Evolutionary conservation across 2,329 filamentous ascomycete species (phyloP).

Genomic region (Harringtonia lauricola): DNA sequence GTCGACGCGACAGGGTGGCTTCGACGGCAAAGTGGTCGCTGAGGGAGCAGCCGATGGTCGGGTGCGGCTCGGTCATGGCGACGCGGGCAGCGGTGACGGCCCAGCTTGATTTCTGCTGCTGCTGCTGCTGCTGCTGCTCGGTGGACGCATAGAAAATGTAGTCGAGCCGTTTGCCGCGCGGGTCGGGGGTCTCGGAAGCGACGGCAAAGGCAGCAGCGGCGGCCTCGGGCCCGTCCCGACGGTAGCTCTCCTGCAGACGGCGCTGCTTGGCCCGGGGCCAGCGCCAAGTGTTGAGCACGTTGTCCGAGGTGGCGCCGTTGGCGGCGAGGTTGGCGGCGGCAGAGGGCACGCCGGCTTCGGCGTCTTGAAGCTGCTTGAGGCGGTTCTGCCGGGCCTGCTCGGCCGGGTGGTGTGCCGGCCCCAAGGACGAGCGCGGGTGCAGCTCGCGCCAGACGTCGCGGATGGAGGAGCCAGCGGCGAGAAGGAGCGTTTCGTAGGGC

Average conservation of each 20-base stretch:
- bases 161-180: slow-evolving; percentile 75
- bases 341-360: slow-evolving; percentile 51
- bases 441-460: slow-evolving; percentile 76
- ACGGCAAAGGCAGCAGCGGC: slow-evolving; percentile 3
- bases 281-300: slow-evolving; percentile 82
- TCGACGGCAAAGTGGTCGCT: slow-evolving; percentile 94
- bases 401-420: slow-evolving; percentile 52
- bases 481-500: slow-evolving; percentile 62
- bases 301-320: slow-evolving; percentile 84
- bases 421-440: slow-evolving; percentile 75
- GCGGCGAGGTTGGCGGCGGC: slow-evolving; percentile 66
- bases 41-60: slow-evolving; percentile 69
- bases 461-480: slow-evolving; percentile 57
- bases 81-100: slow-evolving; percentile 59
- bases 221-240: not conserved
- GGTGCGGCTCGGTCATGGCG: slow-evolving; percentile 72
- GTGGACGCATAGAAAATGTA: slow-evolving; percentile 64
- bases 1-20: slow-evolving; percentile 48
- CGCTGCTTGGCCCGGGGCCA: slow-evolving; percentile 43
- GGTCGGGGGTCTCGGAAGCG: slow-evolving; percentile 56
- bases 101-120: slow-evolving; percentile 37
- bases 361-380: not conserved
- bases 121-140: slow-evolving; percentile 39
- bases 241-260: slow-evolving; percentile 7
- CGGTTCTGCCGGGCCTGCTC: slow-evolving; percentile 47